These are phyloP conservation scores for Isatis lusitanica DNA, from an alignment of 441 rosid species.

Conservation along the genomic window DNA sequence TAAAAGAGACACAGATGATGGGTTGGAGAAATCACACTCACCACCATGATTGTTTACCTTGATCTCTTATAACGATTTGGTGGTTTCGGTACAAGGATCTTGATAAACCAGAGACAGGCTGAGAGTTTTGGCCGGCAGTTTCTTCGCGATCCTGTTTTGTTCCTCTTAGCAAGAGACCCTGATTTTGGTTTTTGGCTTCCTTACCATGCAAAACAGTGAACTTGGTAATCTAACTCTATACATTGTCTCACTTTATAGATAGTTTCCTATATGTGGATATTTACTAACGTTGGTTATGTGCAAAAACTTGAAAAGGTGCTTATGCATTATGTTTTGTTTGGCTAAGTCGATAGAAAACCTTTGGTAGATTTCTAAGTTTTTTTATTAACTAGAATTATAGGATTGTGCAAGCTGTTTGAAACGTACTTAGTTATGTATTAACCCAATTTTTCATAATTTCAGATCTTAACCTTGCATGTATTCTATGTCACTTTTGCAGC, in stretches of 20 bases:
- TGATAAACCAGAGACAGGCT: background rate
- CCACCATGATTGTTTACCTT: constrained; percentile 20
- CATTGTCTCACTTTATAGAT: background rate
- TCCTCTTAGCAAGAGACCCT: background rate
- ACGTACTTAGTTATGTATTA: background rate
- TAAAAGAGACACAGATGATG: constrained; percentile 44
- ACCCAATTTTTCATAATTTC: background rate
- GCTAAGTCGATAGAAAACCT: background rate
- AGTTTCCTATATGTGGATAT: background rate
- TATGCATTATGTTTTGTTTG: background rate
- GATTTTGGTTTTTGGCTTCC: constrained; percentile 2
- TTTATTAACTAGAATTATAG: background rate
- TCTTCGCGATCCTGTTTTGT: background rate
- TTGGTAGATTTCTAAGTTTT: background rate
- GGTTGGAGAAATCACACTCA: constrained; percentile 24
- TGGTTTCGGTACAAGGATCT: constrained; percentile 6
- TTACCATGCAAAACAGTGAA: background rate
- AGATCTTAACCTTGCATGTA: background rate
- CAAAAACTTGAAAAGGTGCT: background rate
- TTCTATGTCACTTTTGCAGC: too few relatives aligned
- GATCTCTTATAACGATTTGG: background rate
- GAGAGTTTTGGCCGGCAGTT: constrained; percentile 1
- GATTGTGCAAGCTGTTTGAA: background rate
- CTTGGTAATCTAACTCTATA: constrained; percentile 18
- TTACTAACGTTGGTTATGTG: background rate